A percentile compares a stretch with the other conserved stretches of the same genome.
phyloP scores from a whole-genome alignment of 129 eudicot genomes.

The Sambucus nigra region DNA sequence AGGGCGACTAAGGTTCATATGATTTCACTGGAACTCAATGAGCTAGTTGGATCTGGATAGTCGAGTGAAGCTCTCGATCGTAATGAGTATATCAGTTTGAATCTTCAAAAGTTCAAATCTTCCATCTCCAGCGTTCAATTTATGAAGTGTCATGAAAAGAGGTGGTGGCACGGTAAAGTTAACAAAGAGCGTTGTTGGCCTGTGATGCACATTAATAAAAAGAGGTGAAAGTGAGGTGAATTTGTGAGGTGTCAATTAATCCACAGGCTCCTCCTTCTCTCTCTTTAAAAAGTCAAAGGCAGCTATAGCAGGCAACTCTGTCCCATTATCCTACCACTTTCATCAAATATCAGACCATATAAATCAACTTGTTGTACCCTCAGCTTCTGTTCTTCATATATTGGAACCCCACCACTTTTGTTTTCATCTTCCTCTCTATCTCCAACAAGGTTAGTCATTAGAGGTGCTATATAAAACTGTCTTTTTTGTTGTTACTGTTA shows the following conservation, averaged over 20 bases:
- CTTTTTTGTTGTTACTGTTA: slow-evolving; percentile 3
- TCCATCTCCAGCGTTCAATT: slow-evolving; percentile 18
- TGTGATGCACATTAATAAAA: slow-evolving; percentile 74
- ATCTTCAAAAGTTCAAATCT: slow-evolving; percentile 17
- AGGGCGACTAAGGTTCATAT: too few relatives aligned
- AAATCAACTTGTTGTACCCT: slow-evolving; percentile 8
- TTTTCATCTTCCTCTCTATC: not conserved
- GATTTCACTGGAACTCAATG: too few relatives aligned
- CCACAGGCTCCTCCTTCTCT: slow-evolving; percentile 51
- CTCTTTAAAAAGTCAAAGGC: slow-evolving; percentile 43
- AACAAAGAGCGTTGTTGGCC: slow-evolving; percentile 44
- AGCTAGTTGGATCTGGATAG: too few relatives aligned
- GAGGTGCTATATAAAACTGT: not conserved
- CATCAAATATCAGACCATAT: slow-evolving; percentile 17
- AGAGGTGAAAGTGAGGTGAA: slow-evolving; percentile 37
- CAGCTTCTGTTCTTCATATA: slow-evolving; percentile 21
- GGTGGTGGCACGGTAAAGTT: slow-evolving; percentile 47
- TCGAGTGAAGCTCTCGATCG: too few relatives aligned
- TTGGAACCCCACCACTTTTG: slow-evolving; percentile 20
- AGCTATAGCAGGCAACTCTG: slow-evolving; percentile 32
- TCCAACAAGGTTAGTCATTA: slow-evolving; percentile 7
- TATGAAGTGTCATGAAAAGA: slow-evolving; percentile 50
- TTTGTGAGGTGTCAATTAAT: slow-evolving; percentile 53
- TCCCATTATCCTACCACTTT: slow-evolving; percentile 25
- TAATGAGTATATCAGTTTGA: too few relatives aligned